Base-by-base conservation (phyloP, 2,329 filamentous ascomycete species). In the Pseudogymnoascus pannorum region DNA sequence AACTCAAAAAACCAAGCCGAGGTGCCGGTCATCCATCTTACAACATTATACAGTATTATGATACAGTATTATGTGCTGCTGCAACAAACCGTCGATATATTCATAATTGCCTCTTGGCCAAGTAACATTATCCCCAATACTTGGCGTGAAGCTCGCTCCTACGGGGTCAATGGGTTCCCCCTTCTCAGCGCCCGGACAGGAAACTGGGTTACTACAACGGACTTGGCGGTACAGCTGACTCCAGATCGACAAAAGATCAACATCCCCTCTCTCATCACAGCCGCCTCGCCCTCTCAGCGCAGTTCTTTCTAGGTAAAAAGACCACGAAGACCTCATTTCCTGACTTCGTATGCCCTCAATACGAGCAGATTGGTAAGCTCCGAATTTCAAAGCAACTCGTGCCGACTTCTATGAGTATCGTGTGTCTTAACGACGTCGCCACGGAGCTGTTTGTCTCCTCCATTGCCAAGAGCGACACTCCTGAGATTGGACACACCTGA, bases 201-300 rank as follows among this genome's bases (percentile, higher is more conserved):
- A n/a, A n/a, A n/a, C n/a, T n/a, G n/a, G n/a, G n/a, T n/a, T n/a
- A n/a, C n/a, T n/a, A n/a, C n/a, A n/a, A n/a, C n/a, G 42, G 44
- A 54, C 44, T 54, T 54, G 44, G 24, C 44, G 14, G 26, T 26
- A 29, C 44, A n/a, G 44, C 44, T 51, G 44, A 51, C 44, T 48
- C 24, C 40, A n/a, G 44, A 29, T 51, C 44, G 22, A 8, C 44
- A 29, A 7, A 22, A 22, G 44, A 51, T 51, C 44, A 26, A 22
- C 18, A 44, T 2, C 40, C 40, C 42, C 44, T 51, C 29, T 51
- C 14, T 3, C 44, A 48, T 9, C 42, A 51, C 7, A 16, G n/a
- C n/a, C n/a, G n/a, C n/a, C n/a, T n/a, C 44, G 22, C 14, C 22
- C 44, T 51, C 22, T 4, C 14, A 2, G 14, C 4, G 14, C 40